Evolutionary conservation across 495 filamentous ascomycete genomes (phyloP), one percentile per base, ranked within the genome.

Genomic region (Melanomma pulvis-pyrius): DNA sequence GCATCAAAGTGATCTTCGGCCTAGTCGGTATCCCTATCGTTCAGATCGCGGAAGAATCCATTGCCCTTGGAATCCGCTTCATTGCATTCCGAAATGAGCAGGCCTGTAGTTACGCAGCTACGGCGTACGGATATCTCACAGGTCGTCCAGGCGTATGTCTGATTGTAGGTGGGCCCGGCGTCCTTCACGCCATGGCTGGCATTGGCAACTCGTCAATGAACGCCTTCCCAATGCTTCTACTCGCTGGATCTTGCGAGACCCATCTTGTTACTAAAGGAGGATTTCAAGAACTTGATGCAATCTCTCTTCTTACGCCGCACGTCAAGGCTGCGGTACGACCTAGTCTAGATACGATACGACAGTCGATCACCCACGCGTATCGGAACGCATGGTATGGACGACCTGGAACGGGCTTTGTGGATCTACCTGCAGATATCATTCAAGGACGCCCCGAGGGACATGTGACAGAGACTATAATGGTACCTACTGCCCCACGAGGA

Each of bases 1-100:
- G 82, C 21, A 79, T 89, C 22, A 79, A 77, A n/a, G 82, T 87
- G 28, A 81, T 89, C 70, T 88, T 88, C 73, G 86, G 86, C 61
- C 81, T 87, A 44, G 86, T 87, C 6, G 86, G 86, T 41, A 86
- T 88, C 48, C 86, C 86, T 15, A 82, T 88, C 4, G 85, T 86
- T 34, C 82, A 88, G 58, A 86, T 88, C 22, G 86, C 85, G 47
- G 85, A 88, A 71, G 83, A 87, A 63, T 83, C 80, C 32, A 82
- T 87, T 65, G 82, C 84, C 32, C 72, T 86, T 28, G 85, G 85
- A 1, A 87, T 89, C 63, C 82, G 83, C 30, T 88, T 88, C 74
- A 82, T 88, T 50, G 85, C 78, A 34, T 88, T 89, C 69, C 74
- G 86, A 25, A 89, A 89, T 59, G 86, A 89, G 61, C 86, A 89